Conservation (phyloP, 345 rosid genomes). For the Salix dunnii region DNA sequence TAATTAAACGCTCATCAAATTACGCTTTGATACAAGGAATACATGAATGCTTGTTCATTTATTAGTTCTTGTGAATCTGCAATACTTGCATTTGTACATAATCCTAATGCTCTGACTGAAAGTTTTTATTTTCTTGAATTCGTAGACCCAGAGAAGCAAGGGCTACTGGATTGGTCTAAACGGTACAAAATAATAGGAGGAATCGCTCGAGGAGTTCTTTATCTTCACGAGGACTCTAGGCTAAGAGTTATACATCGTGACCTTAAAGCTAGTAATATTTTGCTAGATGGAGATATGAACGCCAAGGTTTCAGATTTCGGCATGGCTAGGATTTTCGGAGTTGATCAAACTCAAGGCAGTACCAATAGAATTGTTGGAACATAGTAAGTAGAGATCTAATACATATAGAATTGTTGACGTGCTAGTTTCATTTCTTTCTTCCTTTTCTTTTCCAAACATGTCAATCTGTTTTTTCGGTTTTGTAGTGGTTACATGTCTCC, state of each 20-base stretch:
- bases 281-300: constrained; percentile 23
- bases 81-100: not conserved
- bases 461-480: not conserved
- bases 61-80: not conserved
- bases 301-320: constrained; percentile 29
- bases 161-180: constrained; percentile 12
- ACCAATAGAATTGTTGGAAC: constrained; percentile 26
- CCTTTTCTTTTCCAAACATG: not conserved
- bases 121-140: not conserved
- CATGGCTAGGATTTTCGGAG: constrained; percentile 25
- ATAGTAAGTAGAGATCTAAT: constrained; percentile 13
- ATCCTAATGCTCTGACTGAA: not conserved
- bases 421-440: not conserved
- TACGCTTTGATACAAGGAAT: not conserved
- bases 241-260: constrained; percentile 24
- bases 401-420: not conserved
- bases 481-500: constrained; percentile 11
- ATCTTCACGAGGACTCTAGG: constrained; percentile 25
- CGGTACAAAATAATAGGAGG: constrained; percentile 21
- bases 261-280: constrained; percentile 23
- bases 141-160: constrained; percentile 9
- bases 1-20: not conserved
- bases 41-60: not conserved
- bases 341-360: constrained; percentile 19
- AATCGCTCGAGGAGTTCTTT: constrained; percentile 23